A percentile compares a stretch with the other conserved stretches of the same genome.
Evolutionary conservation across 2,329 filamentous ascomycete species (phyloP).

Genomic region (Arthrobotrys megalospora): DNA sequence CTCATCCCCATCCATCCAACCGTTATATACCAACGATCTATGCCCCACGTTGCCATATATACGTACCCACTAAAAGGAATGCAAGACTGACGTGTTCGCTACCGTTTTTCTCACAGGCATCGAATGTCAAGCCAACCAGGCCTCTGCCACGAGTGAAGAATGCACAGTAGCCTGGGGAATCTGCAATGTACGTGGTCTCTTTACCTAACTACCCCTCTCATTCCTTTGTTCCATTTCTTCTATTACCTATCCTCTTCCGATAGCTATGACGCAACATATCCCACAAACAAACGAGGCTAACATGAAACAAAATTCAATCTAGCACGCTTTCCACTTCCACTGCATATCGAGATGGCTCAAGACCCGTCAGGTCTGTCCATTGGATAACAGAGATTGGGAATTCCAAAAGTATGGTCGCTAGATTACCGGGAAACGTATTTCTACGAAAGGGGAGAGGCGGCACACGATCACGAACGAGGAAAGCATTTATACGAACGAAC

Average conservation of each 20-base stretch:
- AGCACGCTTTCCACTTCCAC: constrained; percentile 99
- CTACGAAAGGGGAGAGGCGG: constrained; percentile 9
- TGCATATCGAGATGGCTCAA: constrained; percentile 99
- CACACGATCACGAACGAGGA: constrained; percentile 18
- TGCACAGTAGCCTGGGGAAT: constrained; percentile 99
- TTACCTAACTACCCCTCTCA: constrained; percentile 5
- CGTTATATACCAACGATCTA: constrained; percentile 37
- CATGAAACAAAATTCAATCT: constrained; percentile 38
- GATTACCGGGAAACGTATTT: constrained; percentile 60
- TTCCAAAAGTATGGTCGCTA: constrained; percentile 97
- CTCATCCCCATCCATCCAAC: constrained; percentile 15
- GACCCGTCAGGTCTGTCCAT: constrained; percentile 96
- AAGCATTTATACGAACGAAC: constrained; percentile 15
- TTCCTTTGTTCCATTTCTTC: constrained; percentile 10
- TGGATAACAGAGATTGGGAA: constrained; percentile 99
- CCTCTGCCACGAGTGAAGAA: constrained; percentile 95
- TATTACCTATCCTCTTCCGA: constrained; percentile 8
- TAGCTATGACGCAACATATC: constrained; percentile 24
- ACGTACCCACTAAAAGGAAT: constrained; percentile 39
- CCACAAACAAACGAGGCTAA: constrained; percentile 27
- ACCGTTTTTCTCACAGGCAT: constrained; percentile 76
- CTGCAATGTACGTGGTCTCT: constrained; percentile 82
- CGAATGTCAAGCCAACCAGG: constrained; percentile 98
- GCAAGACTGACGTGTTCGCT: constrained; percentile 58
- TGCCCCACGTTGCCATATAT: constrained; percentile 58